phyloP scores from a whole-genome alignment of 306 rosid genomes.

The Dalbergia cultrata region DNA sequence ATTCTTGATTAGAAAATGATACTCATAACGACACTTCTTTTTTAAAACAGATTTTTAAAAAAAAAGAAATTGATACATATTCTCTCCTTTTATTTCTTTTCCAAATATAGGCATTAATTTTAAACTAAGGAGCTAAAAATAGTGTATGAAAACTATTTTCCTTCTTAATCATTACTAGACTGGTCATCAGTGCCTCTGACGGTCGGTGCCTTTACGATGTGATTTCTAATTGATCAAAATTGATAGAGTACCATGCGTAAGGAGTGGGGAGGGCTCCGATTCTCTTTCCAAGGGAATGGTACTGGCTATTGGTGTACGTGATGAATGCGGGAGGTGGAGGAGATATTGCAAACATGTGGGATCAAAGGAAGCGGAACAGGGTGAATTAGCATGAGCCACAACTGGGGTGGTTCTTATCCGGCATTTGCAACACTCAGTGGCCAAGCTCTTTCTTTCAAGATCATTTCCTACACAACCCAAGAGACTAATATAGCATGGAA shows the following conservation, averaged over 20 bases:
- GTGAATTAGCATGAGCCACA: conserved; percentile 91
- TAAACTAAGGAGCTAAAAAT: too few relatives aligned
- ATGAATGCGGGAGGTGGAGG: conserved; percentile 97
- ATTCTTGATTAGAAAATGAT: too few relatives aligned
- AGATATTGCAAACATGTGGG: conserved; percentile 72
- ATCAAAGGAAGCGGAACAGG: conserved; percentile 79
- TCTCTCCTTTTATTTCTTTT: too few relatives aligned
- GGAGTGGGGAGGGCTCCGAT: conserved; percentile 68
- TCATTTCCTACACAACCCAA: conserved; percentile 73
- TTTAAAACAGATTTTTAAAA: too few relatives aligned
- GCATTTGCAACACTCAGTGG: conserved; percentile 76
- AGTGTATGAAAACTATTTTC: too few relatives aligned
- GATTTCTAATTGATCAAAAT: conserved; percentile 4
- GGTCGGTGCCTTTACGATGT: neutral
- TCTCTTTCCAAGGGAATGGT: conserved; percentile 88
- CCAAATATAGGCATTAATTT: too few relatives aligned
- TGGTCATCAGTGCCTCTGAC: too few relatives aligned
- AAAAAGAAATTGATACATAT: too few relatives aligned
- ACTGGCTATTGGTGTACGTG: conserved; percentile 88
- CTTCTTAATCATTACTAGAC: neutral
- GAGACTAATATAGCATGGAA: conserved; percentile 70
- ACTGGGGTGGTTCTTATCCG: conserved; percentile 97
- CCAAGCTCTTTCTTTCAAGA: conserved; percentile 79
- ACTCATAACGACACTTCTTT: too few relatives aligned
- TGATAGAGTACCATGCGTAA: conserved; percentile 73